phyloP scores from a whole-genome alignment of 495 filamentous ascomycete species.

The Xylaria intraflava region DNA sequence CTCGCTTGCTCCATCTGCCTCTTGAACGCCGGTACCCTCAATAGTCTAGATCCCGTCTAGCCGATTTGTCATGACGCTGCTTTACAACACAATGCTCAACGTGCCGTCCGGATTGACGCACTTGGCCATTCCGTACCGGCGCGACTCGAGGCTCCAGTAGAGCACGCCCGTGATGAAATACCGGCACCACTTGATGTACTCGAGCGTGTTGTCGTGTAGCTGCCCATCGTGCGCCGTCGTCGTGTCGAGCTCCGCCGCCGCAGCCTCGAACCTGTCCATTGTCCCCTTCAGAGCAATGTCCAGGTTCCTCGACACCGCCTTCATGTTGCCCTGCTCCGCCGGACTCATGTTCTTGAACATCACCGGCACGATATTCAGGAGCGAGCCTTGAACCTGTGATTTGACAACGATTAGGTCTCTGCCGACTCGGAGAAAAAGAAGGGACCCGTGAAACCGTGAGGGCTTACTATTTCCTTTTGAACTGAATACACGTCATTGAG shows the following conservation, averaged over 20 bases:
- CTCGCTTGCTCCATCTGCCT: too few species aligned
- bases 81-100: slow-evolving; percentile 18
- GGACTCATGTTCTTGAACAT: slow-evolving; percentile 19
- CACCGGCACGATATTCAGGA: slow-evolving; percentile 22
- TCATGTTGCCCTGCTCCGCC: slow-evolving; percentile 12
- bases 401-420: neutral
- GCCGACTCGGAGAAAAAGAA: too few species aligned
- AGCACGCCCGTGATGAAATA: slow-evolving; percentile 25
- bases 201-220: slow-evolving; percentile 15
- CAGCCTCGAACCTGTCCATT: slow-evolving; percentile 20
- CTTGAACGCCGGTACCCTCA: too few species aligned
- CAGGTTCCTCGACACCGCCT: slow-evolving; percentile 13
- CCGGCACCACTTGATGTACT: slow-evolving; percentile 23
- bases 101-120: slow-evolving; percentile 19
- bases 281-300: slow-evolving; percentile 9
- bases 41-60: too few species aligned
- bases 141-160: slow-evolving; percentile 25
- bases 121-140: slow-evolving; percentile 25
- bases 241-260: slow-evolving; percentile 9
- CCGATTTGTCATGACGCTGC: neutral
- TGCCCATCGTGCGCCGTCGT: slow-evolving; percentile 9
- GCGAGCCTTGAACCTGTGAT: slow-evolving; percentile 19
- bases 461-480: slow-evolving; percentile 29
- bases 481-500: slow-evolving; percentile 25
- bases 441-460: neutral